Base-by-base conservation (phyloP, 176 grass and related monocot genomes). In the Lolium perenne region DNA sequence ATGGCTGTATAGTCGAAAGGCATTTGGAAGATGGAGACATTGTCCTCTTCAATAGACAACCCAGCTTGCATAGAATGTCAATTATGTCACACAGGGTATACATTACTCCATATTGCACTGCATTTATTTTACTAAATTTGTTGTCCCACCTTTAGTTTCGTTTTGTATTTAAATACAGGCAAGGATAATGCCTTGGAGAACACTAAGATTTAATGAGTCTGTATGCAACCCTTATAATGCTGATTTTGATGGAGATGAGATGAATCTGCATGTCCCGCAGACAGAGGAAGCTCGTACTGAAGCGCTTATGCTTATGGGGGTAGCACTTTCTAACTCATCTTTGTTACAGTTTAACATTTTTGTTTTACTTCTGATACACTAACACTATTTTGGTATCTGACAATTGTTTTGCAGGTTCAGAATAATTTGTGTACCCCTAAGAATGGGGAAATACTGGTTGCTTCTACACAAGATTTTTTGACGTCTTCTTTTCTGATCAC, bases 391-490 rank as follows among this genome's bases (percentile, higher is more conserved):
- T 86, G 46, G 20, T 71, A 77, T 5, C 60, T 72, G 46, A 32
- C 64, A 57, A 53, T 41, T 87, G 50, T 82, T 92, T 93, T 66
- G 45, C 84, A 98, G 96, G 96, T 98, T 83, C 96, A 98, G 69
- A 98, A 98, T 88, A 98, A 98, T 88, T 94, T 98, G 48, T 98
- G 93, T 88, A 98, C 96, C 57, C 96, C 96, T 65, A 98, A 98
- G 88, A 98, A 95, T 84, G 96, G 96, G 17, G 93, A 98, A 84
- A 94, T 98, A 78, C 79, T 95, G 65, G 96, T 98, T 87, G 96
- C 96, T 81, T 98, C 96, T 67, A 98, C 96, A 7, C 96, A 98
- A 81, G 96, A 98, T 73, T 98, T 98, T 83, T 87, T 98, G 83
- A 98, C 96, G 0, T 94, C 96, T 79, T 98, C 96, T 59, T 98